Base-by-base conservation (phyloP, 306 rosid genomes). In the Trifolium dubium region DNA sequence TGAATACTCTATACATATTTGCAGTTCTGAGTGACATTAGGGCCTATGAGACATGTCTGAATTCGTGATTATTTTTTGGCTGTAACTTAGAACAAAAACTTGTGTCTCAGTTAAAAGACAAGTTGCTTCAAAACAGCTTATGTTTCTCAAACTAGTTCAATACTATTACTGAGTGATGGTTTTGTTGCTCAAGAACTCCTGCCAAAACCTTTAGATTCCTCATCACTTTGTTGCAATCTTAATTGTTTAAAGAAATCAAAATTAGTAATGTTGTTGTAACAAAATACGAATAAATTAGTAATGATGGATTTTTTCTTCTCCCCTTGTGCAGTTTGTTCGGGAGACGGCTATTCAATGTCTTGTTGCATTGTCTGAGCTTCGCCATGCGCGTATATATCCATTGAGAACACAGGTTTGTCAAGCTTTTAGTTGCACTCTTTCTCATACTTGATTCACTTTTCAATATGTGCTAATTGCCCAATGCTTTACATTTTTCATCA, bases 291-390 rank as follows among this genome's bases (percentile, higher is more conserved):
- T 6, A 37, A 37, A 6, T 37, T 1, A 54, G 35, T 67, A 58
- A 46, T 68, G 70, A 28, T 39, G 58, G 43, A 73, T 84, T 37
- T 77, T 19, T 44, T 37, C 23, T 23, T 23, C 23, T 62, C 60
- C 68, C 39, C 54, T 49, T 71, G 14, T 81, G 79, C 89, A 94
- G 98, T 88, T 91, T 84, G 98, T 94, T 60, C 89, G 98, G 75
- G 97, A 94, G 87, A 89, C 97, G 8, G 92, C 92, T 56, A 82
- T 89, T 67, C 97, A 91, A 80, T 91, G 96, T 83, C 94, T 94
- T 31, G 75, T 81, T 77, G 97, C 95, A 64, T 82, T 87, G 83
- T 88, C 97, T 2, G 87, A 84, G 87, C 84, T 94, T 67, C 98
- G 97, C 28, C 86, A 92, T 77, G 75, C 75, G 29, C 84, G 89